Evolutionary conservation across 208 protist species (phyloP).

Genomic region (Trypanosomatidae sp.): DNA sequence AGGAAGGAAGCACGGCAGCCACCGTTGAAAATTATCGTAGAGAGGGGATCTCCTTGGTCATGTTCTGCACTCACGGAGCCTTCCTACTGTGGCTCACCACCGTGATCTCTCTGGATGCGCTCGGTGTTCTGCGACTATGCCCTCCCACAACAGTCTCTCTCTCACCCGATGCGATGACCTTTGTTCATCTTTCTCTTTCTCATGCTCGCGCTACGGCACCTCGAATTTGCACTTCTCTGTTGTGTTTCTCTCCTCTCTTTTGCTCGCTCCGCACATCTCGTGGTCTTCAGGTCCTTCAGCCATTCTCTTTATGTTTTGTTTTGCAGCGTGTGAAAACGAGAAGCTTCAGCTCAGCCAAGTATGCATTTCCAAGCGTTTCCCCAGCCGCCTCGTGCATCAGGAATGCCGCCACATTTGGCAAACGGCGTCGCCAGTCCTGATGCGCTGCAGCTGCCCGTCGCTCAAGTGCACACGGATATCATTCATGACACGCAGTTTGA

Average conservation of each 20-base stretch:
- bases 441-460: conserved; percentile 8
- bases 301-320: background rate
- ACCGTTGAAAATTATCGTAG: background rate
- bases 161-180: background rate
- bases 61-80: background rate
- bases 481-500: conserved; percentile 98
- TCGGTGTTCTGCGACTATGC: background rate
- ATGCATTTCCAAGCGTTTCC: conserved; percentile 26
- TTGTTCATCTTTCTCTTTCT: background rate
- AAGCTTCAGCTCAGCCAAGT: background rate
- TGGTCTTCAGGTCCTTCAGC: background rate
- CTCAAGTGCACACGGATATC: conserved; percentile 84
- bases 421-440: conserved; percentile 9
- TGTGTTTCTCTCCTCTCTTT: too few relatives aligned
- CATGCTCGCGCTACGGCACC: background rate
- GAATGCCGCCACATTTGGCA: conserved; percentile 2
- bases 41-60: background rate
- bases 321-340: background rate
- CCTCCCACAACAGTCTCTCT: background rate
- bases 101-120: background rate
- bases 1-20: background rate
- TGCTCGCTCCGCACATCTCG: background rate
- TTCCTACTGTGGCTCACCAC: background rate
- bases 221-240: background rate
- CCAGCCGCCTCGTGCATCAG: conserved; percentile 19